Percentiles rank a stretch among this genome's conserved stretches.
These are phyloP conservation scores for Filosporella fistucella DNA, from an alignment of 495 filamentous ascomycete species.

Conservation along the genomic window DNA sequence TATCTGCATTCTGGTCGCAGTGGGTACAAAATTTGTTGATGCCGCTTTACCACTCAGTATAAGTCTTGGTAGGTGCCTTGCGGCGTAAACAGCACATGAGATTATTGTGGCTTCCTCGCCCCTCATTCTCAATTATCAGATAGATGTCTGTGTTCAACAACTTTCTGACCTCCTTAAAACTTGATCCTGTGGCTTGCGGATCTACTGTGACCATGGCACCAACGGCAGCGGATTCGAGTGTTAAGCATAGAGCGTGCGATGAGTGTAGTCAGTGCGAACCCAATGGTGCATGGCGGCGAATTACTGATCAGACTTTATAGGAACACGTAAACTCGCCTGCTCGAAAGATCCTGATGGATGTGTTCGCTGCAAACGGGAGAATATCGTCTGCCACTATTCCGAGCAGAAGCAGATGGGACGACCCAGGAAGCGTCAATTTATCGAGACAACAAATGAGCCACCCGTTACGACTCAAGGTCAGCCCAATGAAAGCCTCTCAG, in stretches of 20 bases:
- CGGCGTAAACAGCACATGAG: too few species aligned
- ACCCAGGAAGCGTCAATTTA: slow-evolving; percentile 48
- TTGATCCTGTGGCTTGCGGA: slow-evolving; percentile 13
- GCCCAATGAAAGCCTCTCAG: not conserved
- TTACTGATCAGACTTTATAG: slow-evolving; percentile 32
- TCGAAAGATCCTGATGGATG: slow-evolving; percentile 53
- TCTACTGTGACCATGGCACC: slow-evolving; percentile 1
- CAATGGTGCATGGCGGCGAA: not conserved
- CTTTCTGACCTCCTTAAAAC: slow-evolving; percentile 10
- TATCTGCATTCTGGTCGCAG: too few species aligned
- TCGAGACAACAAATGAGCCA: slow-evolving; percentile 26
- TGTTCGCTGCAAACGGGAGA: slow-evolving; percentile 48
- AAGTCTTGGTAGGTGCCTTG: too few species aligned
- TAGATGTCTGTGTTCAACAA: slow-evolving; percentile 8
- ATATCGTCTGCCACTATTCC: slow-evolving; percentile 52
- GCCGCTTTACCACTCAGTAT: too few species aligned
- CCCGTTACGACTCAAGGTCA: not conserved
- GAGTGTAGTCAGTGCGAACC: slow-evolving; percentile 49
- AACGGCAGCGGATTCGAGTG: not conserved
- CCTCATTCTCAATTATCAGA: too few species aligned
- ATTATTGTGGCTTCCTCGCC: too few species aligned
- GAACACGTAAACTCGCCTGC: slow-evolving; percentile 56
- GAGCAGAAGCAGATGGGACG: slow-evolving; percentile 59
- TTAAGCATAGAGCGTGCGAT: slow-evolving; percentile 51
- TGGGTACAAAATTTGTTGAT: too few species aligned